A percentile compares a stretch with the other conserved stretches of the same genome.
These are phyloP conservation scores for Pisolithus albus DNA, from an alignment of 768 basidiomycete genomes.

Conservation along the genomic window DNA sequence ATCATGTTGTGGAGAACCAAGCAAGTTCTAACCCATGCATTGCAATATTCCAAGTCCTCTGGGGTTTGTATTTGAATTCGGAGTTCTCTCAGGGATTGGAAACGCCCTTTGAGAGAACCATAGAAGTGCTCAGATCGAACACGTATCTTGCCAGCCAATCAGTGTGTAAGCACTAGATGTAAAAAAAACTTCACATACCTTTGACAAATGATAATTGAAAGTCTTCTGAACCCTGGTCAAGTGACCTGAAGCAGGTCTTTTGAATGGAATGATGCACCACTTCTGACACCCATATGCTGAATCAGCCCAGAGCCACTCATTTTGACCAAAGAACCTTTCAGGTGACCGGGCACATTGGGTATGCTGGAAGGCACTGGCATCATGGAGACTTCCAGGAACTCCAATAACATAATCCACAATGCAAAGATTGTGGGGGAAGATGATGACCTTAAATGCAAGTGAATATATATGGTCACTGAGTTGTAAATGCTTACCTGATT, in stretches of 20 bases:
- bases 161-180: not conserved
- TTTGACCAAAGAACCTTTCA: slow-evolving; percentile 1
- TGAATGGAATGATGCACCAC: slow-evolving; percentile 22
- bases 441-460: slow-evolving; percentile 2
- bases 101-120: slow-evolving; percentile 7
- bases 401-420: slow-evolving; percentile 9
- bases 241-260: slow-evolving; percentile 11
- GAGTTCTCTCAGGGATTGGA: slow-evolving; percentile 10
- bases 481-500: slow-evolving; percentile 7
- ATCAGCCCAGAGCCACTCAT: slow-evolving; percentile 11
- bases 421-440: slow-evolving; percentile 6
- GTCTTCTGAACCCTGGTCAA: slow-evolving; percentile 11
- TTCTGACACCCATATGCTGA: slow-evolving; percentile 2
- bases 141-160: not conserved
- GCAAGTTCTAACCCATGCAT: slow-evolving; percentile 1
- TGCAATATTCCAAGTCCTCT: slow-evolving; percentile 1
- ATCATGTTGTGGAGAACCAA: slow-evolving; percentile 15
- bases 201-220: slow-evolving; percentile 15
- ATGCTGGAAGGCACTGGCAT: slow-evolving; percentile 1
- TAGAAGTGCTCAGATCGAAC: slow-evolving; percentile 7
- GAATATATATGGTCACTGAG: not conserved
- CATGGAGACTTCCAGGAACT: slow-evolving; percentile 8
- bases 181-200: slow-evolving; percentile 1
- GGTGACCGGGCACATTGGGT: not conserved
- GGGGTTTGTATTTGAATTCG: slow-evolving; percentile 6